Evolutionary conservation across 257 asterid genomes (phyloP).

Genomic region (Capsicum chinense): DNA sequence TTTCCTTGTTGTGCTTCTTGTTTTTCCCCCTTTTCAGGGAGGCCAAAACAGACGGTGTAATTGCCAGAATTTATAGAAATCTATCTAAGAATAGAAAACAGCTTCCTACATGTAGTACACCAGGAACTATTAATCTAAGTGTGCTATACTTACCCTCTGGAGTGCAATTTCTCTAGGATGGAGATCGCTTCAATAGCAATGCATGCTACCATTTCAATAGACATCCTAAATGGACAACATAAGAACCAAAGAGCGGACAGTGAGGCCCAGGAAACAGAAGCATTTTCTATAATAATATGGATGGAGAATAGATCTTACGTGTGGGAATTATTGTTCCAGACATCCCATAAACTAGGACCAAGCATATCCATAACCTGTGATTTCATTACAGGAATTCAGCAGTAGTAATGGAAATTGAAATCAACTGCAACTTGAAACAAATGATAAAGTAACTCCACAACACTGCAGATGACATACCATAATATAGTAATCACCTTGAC

Average conservation of each 20-base stretch:
- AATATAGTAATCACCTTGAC: conserved; percentile 71
- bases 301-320: conserved; percentile 29
- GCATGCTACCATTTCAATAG: conserved; percentile 41
- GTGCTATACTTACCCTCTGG: conserved; percentile 33
- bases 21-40: not conserved
- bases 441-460: not conserved
- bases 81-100: conserved; percentile 18
- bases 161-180: conserved; percentile 39
- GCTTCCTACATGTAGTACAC: not conserved
- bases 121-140: conserved; percentile 23
- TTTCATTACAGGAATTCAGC: not conserved
- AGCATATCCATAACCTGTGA: conserved; percentile 83
- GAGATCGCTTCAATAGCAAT: conserved; percentile 43
- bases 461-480: conserved; percentile 54
- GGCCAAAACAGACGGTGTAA: conserved; percentile 7
- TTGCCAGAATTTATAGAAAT: not conserved
- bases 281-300: not conserved
- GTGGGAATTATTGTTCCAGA: conserved; percentile 40
- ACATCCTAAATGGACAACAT: conserved; percentile 34
- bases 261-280: conserved; percentile 4
- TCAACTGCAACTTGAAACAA: conserved; percentile 12
- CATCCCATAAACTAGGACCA: conserved; percentile 44
- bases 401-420: conserved; percentile 14
- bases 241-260: not conserved
- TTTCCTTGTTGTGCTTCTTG: not conserved